These are phyloP conservation scores for Globisporangium uncinulatum DNA, from an alignment of 352 stramenopile genomes.

Conservation along the genomic window DNA sequence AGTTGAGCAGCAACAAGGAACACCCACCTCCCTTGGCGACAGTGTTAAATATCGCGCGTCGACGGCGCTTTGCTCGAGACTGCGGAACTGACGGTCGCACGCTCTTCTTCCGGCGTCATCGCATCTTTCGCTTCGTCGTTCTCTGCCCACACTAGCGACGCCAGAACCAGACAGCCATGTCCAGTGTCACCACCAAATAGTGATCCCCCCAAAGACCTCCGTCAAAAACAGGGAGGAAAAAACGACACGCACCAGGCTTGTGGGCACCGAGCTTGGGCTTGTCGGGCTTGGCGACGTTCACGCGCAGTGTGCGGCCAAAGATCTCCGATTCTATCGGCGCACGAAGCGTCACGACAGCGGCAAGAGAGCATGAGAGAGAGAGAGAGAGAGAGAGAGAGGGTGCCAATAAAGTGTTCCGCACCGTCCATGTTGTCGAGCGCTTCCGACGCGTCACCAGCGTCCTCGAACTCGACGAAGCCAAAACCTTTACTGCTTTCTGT, in stretches of 20 bases:
- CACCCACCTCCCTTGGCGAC: too few species aligned
- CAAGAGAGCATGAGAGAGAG: too few species aligned
- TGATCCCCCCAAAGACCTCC: background rate
- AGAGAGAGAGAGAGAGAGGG: background rate
- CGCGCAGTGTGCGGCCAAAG: constrained; percentile 87
- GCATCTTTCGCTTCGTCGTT: constrained; percentile 21
- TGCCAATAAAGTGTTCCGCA: constrained; percentile 5
- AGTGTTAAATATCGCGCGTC: constrained; percentile 12
- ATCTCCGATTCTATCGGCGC: constrained; percentile 78
- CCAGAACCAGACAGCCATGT: background rate
- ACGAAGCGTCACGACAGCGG: background rate
- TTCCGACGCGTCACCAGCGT: constrained; percentile 81
- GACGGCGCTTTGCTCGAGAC: constrained; percentile 8
- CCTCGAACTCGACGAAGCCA: constrained; percentile 93
- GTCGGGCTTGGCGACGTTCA: constrained; percentile 89
- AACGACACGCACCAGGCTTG: constrained; percentile 58
- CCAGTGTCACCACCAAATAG: background rate
- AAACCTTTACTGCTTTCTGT: constrained; percentile 86
- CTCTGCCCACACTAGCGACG: constrained; percentile 57
- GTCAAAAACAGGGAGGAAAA: background rate
- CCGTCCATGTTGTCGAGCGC: constrained; percentile 97
- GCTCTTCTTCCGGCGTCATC: constrained; percentile 11
- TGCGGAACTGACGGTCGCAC: constrained; percentile 3
- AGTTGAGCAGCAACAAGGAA: too few species aligned
- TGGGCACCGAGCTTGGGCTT: constrained; percentile 64